Base-by-base conservation (phyloP, 78 protist genomes). In the Diacronema lutheri region DNA sequence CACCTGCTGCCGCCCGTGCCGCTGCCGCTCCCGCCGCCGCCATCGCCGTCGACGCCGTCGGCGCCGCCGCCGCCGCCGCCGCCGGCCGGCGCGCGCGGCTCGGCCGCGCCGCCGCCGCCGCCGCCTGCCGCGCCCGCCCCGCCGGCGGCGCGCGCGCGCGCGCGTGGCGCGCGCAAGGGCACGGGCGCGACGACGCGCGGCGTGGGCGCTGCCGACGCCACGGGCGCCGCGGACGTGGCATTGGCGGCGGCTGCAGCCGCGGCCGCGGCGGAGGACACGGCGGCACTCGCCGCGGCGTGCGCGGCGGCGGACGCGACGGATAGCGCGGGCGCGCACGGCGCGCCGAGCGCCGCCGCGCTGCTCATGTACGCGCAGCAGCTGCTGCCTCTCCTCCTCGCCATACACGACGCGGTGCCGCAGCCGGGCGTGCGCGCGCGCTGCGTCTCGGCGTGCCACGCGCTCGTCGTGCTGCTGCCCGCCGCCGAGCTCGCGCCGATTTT, bases 1-100 rank as follows among this genome's bases (percentile, higher is more conserved):
- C 79, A 65, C 55, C 80, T 82, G 68, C 78, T 82, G 86, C 86
- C 86, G 12, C 79, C 86, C 56, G 79, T 66, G 56, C 78, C 78
- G 2, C 7, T 14, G 74, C 13, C 2, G 37, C 23, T 10, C 19
- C 16, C 44, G 29, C n/a, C 77, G 29, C 29, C 0, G n/a, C n/a
- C n/a, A n/a, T n/a, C n/a, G n/a, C n/a, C n/a, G n/a, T n/a, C n/a
- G n/a, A n/a, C n/a, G n/a, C n/a, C n/a, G n/a, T n/a, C n/a, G n/a
- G n/a, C n/a, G n/a, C n/a, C n/a, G n/a, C n/a, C n/a, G n/a, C n/a
- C n/a, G n/a, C n/a, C n/a, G n/a, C n/a, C n/a, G n/a, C n/a, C n/a
- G n/a, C n/a, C n/a, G n/a, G n/a, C n/a, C n/a, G n/a, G n/a, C n/a
- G n/a, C n/a, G n/a, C n/a, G n/a, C n/a, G n/a, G n/a, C n/a, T n/a